Conservation (phyloP, 129 eudicot genomes). For the Mikania micrantha region DNA sequence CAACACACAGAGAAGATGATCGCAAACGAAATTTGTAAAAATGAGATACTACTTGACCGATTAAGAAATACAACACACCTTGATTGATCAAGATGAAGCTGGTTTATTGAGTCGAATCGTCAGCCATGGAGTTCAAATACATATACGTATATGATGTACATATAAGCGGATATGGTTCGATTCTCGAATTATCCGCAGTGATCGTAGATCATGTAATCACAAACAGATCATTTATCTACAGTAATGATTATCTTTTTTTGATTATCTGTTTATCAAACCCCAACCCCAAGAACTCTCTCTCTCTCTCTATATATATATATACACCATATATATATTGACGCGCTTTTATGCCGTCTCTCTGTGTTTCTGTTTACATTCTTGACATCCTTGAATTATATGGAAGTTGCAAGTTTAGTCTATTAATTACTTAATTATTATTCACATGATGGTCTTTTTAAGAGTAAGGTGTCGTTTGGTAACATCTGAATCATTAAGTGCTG, state of each 20-base stretch:
- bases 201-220: constrained; percentile 14
- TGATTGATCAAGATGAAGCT: constrained; percentile 12
- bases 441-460: not conserved
- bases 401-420: not conserved
- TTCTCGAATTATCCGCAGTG: not conserved
- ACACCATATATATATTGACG: constrained; percentile 20
- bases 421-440: not conserved
- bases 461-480: too few species aligned
- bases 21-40: not conserved
- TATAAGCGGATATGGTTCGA: not conserved
- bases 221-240: constrained; percentile 14
- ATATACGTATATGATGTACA: constrained; percentile 8
- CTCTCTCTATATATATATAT: not conserved
- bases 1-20: constrained; percentile 22
- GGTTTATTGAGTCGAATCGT: constrained; percentile 10
- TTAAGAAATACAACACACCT: constrained; percentile 1
- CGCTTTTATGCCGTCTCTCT: constrained; percentile 30
- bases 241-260: constrained; percentile 8
- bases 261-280: constrained; percentile 27
- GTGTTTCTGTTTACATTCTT: not conserved
- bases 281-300: constrained; percentile 23
- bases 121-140: constrained; percentile 11
- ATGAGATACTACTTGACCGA: not conserved
- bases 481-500: too few species aligned
- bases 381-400: not conserved